These are phyloP conservation scores for Botryosphaeria dothidea DNA, from an alignment of 2,329 filamentous ascomycete genomes.

Conservation along the genomic window DNA sequence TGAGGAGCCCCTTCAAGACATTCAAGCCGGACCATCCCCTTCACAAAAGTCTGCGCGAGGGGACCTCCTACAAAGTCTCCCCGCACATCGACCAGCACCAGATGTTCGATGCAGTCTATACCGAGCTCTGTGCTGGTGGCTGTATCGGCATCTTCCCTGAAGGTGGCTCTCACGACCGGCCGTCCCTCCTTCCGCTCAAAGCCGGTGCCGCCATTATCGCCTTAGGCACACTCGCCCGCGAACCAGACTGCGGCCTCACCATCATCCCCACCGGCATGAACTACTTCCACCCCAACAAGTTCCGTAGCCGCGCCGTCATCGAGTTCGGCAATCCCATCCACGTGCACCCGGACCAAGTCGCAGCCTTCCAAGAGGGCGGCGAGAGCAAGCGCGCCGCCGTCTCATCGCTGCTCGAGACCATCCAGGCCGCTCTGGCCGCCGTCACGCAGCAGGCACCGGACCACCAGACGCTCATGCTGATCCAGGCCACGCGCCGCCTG, in stretches of 20 bases:
- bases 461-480: slow-evolving; percentile 20
- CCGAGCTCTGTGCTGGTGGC: slow-evolving; percentile 10
- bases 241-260: slow-evolving; percentile 2
- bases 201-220: slow-evolving; percentile 20
- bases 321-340: slow-evolving; percentile 19
- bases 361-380: slow-evolving; percentile 10
- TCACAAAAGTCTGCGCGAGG: slow-evolving; percentile 5
- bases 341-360: slow-evolving; percentile 6
- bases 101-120: slow-evolving; percentile 20
- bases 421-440: slow-evolving; percentile 6
- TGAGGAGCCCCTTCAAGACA: slow-evolving; percentile 3
- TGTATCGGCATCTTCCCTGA: slow-evolving; percentile 22
- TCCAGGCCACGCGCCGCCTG: slow-evolving; percentile 19
- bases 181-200: slow-evolving; percentile 18
- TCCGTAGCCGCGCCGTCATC: slow-evolving; percentile 19
- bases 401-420: slow-evolving; percentile 8
- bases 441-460: slow-evolving; percentile 15
- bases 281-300: slow-evolving; percentile 21
- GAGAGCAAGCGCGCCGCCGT: slow-evolving; percentile 12
- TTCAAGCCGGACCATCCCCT: slow-evolving; percentile 8
- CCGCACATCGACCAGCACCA: slow-evolving; percentile 20
- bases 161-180: slow-evolving; percentile 21
- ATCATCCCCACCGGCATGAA: slow-evolving; percentile 20
- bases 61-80: slow-evolving; percentile 17
- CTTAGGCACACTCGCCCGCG: slow-evolving; percentile 12